Evolutionary conservation across 1,284 basidiomycete genomes (phyloP), one percentile per base, ranked within the genome.

Genomic region (Puccinia hordei): DNA sequence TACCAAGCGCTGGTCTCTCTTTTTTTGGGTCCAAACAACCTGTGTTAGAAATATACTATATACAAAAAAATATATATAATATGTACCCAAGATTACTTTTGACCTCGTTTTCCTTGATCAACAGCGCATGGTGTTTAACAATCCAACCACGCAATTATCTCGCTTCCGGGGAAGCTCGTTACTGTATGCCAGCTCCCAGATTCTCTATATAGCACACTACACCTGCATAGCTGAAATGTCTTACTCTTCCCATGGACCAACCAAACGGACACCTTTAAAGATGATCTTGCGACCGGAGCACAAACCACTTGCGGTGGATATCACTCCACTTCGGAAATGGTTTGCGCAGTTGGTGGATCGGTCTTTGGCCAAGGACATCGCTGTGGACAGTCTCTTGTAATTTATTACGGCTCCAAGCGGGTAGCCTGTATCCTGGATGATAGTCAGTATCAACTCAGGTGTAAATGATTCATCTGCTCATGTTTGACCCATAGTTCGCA

Each of bases 261-360:
- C 46, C 2, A 49, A 49, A 49, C 46, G 46, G 8, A 15, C 15
- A 49, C 19, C 17, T 59, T 59, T 33, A 2, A 24, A 59, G 57
- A 59, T 24, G 24, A 59, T 22, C 4, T 59, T 24, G 57, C 24
- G 12, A 59, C 57, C 57, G 57, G 57, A 12, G 24, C 57, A 12
- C 57, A 59, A 59, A 59, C 57, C 57, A 22, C 57, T 10, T 59
- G 57, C 30, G 57, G 57, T 59, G 57, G 57, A 33, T 33, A 59
- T 22, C 57, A 59, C 17, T 15, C 57, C 57, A 33, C 8, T 33
- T 27, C 57, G 22, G 19, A 59, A 3, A 24, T 3, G 19, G 17
- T 59, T 33, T 59, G 57, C 57, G 57, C 57, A 27, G 24, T 15
- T 24, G 57, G 57, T 27, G 5, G 9, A 27, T 27, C 30, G n/a